A percentile compares a stretch with the other conserved stretches of the same genome.
Conservation (phyloP, 2,329 filamentous ascomycete genomes). For the Fusarium sp. region DNA sequence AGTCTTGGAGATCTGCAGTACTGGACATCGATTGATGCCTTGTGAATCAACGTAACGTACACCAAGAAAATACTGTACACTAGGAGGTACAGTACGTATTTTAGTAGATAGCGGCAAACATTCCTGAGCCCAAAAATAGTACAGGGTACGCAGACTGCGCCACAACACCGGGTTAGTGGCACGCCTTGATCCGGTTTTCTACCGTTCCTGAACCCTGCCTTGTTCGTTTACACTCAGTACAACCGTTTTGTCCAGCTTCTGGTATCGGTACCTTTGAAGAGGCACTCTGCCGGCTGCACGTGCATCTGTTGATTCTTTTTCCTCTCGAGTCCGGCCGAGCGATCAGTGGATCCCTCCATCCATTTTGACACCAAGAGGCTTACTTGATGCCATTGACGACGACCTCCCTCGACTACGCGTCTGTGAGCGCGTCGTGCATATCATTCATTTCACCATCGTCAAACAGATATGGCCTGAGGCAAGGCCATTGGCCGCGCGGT, state of each 20-base stretch:
- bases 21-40: neutral
- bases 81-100: too few species aligned
- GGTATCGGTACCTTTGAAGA: constrained; percentile 44
- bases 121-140: constrained; percentile 47
- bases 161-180: constrained; percentile 33
- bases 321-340: constrained; percentile 31
- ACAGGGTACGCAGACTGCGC: constrained; percentile 31
- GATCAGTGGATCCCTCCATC: constrained; percentile 38
- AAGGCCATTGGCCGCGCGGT: constrained; percentile 39
- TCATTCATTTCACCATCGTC: constrained; percentile 28
- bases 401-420: constrained; percentile 26
- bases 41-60: constrained; percentile 14
- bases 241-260: constrained; percentile 15
- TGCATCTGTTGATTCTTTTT: constrained; percentile 35
- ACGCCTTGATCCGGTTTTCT: constrained; percentile 27
- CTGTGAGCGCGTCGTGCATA: constrained; percentile 30
- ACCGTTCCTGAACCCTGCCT: constrained; percentile 29
- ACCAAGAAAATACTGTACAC: neutral
- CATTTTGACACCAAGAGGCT: constrained; percentile 5
- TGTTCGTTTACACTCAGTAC: constrained; percentile 37
- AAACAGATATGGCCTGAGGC: constrained; percentile 22
- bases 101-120: constrained; percentile 21
- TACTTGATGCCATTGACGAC: constrained; percentile 23
- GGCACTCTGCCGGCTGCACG: constrained; percentile 27
- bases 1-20: constrained; percentile 23